These are phyloP conservation scores for Ceratorhiza oryzae-sativae DNA, from an alignment of 1,284 basidiomycete species.

Conservation along the genomic window DNA sequence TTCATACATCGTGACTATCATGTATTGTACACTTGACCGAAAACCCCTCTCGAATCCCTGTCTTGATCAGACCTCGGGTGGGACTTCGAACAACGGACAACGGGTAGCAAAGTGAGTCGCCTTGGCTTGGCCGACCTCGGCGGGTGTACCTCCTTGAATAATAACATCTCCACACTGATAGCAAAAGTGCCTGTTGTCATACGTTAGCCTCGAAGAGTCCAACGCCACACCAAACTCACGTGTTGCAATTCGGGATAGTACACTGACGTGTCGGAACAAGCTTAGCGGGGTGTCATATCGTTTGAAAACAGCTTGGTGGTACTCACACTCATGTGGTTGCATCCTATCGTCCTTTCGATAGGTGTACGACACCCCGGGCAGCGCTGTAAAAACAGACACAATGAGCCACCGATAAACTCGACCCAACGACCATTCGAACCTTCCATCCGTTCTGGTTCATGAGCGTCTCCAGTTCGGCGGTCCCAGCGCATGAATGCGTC, in stretches of 20 bases:
- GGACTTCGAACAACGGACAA: conserved; percentile 21
- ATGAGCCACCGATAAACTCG: background rate
- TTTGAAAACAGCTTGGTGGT: no score
- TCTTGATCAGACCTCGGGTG: background rate
- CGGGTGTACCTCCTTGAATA: conserved; percentile 9
- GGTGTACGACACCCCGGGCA: conserved; percentile 41
- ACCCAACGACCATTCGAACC: conserved; percentile 11
- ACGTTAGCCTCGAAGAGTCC: background rate
- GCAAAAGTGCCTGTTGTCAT: conserved; percentile 14
- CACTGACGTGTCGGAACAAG: conserved; percentile 18
- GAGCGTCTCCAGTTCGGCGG: conserved; percentile 35
- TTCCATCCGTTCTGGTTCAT: conserved; percentile 41
- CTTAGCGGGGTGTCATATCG: no score
- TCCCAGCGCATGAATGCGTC: conserved; percentile 41
- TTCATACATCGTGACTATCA: no score
- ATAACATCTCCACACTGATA: conserved; percentile 19
- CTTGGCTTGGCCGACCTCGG: conserved; percentile 1
- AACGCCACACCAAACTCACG: conserved; percentile 8
- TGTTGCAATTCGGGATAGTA: conserved; percentile 38
- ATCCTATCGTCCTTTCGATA: conserved; percentile 35
- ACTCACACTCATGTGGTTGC: conserved; percentile 42
- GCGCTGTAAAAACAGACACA: background rate
- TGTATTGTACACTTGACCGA: no score
- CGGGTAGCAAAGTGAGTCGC: background rate
- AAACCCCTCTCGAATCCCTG: no score